Conservation (phyloP, 176 grass and related monocot genomes). For the Areca catechu region DNA sequence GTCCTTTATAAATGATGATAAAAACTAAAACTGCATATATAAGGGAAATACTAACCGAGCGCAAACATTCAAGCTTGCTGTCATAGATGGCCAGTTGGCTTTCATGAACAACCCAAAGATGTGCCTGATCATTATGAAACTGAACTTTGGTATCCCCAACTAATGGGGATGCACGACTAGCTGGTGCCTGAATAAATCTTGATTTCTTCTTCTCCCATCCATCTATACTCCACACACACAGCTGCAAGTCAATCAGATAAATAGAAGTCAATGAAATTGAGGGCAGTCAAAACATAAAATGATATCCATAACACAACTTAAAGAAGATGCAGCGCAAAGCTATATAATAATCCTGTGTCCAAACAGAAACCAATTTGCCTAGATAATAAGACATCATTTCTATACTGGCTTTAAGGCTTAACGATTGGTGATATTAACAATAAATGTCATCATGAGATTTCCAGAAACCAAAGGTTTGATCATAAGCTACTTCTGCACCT, state of each 20-base stretch:
- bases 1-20: not conserved
- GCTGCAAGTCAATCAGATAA: conserved; percentile 29
- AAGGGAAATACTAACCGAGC: conserved; percentile 42
- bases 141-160: conserved; percentile 92
- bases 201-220: conserved; percentile 97
- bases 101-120: conserved; percentile 90
- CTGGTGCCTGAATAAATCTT: conserved; percentile 59
- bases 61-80: conserved; percentile 73
- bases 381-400: no score
- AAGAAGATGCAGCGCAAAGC: no score
- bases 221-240: conserved; percentile 95
- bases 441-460: no score
- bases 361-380: no score
- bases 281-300: no score
- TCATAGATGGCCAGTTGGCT: conserved; percentile 88
- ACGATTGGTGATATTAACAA: no score
- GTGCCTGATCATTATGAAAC: conserved; percentile 95
- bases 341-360: no score
- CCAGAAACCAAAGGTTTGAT: no score
- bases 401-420: no score
- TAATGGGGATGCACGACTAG: conserved; percentile 51
- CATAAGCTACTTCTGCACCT: no score
- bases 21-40: conserved; percentile 1
- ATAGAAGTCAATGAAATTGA: not conserved
- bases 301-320: no score